A percentile compares a stretch with the other conserved stretches of the same genome.
Evolutionary conservation across 805 yeast genomes (phyloP).

Genomic region (Zygosaccharomyces pseudorouxii): DNA sequence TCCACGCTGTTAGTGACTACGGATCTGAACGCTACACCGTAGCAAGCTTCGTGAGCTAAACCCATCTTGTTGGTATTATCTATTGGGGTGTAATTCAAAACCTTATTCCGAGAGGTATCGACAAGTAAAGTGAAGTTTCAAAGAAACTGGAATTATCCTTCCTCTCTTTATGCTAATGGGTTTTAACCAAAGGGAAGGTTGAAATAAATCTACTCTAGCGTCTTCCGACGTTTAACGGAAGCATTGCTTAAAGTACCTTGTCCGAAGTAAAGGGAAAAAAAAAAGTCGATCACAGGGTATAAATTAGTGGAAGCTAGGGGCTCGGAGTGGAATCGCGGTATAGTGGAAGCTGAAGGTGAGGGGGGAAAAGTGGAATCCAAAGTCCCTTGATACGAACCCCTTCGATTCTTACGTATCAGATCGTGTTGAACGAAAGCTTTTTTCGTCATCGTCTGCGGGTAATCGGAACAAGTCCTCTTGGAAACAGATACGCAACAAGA

Average conservation of each 20-base stretch:
- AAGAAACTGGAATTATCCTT: background rate
- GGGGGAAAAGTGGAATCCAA: background rate
- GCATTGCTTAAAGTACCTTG: constrained; percentile 1
- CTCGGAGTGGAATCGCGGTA: constrained; percentile 1
- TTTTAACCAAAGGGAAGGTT: constrained; percentile 3
- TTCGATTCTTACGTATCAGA: too few relatives aligned
- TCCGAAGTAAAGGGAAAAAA: background rate
- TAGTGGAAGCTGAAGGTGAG: background rate
- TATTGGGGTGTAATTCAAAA: background rate
- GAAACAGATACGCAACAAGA: background rate
- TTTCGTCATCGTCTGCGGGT: background rate
- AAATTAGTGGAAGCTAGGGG: constrained; percentile 4
- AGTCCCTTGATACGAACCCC: background rate
- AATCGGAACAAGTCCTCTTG: background rate
- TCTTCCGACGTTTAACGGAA: constrained; percentile 5
- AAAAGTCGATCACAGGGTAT: constrained; percentile 4
- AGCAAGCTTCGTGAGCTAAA: constrained; percentile 28
- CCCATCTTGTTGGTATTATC: constrained; percentile 8
- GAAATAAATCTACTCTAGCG: background rate
- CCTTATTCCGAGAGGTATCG: background rate
- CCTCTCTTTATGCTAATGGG: constrained; percentile 2
- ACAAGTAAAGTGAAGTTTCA: background rate
- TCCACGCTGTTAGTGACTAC: constrained; percentile 50
- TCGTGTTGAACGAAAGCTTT: background rate
- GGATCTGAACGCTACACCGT: constrained; percentile 54